A percentile compares a stretch with the other conserved stretches of the same genome.
These are phyloP conservation scores for Cryptococcus neoformans DNA, from an alignment of 1,284 basidiomycete species.

Conservation along the genomic window DNA sequence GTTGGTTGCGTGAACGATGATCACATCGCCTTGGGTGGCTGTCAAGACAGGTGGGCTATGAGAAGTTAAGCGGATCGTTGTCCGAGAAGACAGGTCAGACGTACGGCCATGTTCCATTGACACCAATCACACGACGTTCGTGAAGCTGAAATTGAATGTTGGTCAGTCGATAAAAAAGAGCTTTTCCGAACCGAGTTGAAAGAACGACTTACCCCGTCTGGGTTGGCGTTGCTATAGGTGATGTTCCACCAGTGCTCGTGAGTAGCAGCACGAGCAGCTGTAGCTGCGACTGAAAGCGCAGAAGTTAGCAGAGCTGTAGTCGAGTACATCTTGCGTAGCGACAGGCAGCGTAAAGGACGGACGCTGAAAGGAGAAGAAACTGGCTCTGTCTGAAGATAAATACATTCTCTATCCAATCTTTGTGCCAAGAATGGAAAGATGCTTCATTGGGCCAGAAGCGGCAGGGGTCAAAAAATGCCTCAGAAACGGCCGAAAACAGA, in stretches of 20 bases:
- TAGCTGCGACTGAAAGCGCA: slow-evolving; percentile 18
- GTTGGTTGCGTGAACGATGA: slow-evolving; percentile 70
- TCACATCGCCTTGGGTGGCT: slow-evolving; percentile 64
- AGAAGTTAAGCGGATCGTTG: not conserved
- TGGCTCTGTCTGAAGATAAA: not conserved
- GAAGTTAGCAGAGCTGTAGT: slow-evolving; percentile 3
- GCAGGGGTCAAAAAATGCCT: not conserved
- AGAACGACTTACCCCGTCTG: slow-evolving; percentile 42
- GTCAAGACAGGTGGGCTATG: slow-evolving; percentile 70
- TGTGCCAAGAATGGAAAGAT: too few species aligned
- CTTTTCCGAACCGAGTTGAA: not conserved
- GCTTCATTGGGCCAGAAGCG: not conserved
- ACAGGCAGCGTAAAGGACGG: not conserved
- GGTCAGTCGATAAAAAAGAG: not conserved
- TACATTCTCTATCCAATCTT: not conserved
- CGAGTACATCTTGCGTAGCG: slow-evolving; percentile 1
- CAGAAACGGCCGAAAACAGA: not conserved
- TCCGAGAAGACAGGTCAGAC: slow-evolving; percentile 36
- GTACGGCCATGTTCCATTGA: slow-evolving; percentile 87
- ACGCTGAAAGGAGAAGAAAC: not conserved
- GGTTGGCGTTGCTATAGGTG: slow-evolving; percentile 41
- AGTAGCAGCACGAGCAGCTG: slow-evolving; percentile 28
- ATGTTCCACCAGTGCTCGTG: slow-evolving; percentile 49
- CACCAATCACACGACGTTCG: slow-evolving; percentile 70
- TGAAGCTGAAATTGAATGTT: slow-evolving; percentile 10